Evolutionary conservation across 805 yeast genomes (phyloP).

Genomic region (Metschnikowia borealis): DNA sequence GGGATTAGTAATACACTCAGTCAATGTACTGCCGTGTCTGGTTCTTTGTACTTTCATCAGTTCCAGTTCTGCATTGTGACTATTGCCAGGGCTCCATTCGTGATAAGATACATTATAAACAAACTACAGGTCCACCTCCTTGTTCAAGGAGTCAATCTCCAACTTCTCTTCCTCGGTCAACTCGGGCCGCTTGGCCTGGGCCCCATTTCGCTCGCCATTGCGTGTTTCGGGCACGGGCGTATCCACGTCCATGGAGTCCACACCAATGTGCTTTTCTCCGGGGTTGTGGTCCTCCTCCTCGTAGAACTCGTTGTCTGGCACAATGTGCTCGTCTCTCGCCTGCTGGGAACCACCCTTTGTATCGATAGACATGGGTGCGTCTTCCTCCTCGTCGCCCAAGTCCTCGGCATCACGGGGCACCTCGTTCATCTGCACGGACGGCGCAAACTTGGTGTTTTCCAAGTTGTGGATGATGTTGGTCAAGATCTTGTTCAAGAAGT

Average conservation of each 20-base stretch:
- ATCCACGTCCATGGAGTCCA: constrained; percentile 7
- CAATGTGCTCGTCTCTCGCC: constrained; percentile 72
- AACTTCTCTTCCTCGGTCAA: constrained; percentile 36
- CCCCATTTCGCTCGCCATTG: neutral
- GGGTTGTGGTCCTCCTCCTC: constrained; percentile 53
- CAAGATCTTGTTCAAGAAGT: constrained; percentile 80
- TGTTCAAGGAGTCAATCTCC: constrained; percentile 36
- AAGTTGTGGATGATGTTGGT: constrained; percentile 72
- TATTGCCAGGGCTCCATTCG: too few relatives aligned
- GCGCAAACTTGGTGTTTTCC: constrained; percentile 90
- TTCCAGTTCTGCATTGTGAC: too few relatives aligned
- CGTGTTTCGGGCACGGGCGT: neutral
- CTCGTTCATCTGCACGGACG: constrained; percentile 90
- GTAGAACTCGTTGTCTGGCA: constrained; percentile 74
- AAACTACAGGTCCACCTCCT: constrained; percentile 4
- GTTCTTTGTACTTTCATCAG: too few relatives aligned
- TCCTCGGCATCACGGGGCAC: constrained; percentile 90
- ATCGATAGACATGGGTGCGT: constrained; percentile 71
- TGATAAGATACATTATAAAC: neutral
- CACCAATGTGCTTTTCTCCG: constrained; percentile 30
- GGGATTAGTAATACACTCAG: too few relatives aligned
- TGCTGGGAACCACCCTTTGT: constrained; percentile 87
- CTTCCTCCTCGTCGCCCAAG: constrained; percentile 83
- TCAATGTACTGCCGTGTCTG: too few relatives aligned
- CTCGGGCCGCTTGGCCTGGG: constrained; percentile 5